Conservation (phyloP, 2,329 filamentous ascomycete species). For the Penicillium olsonii region DNA sequence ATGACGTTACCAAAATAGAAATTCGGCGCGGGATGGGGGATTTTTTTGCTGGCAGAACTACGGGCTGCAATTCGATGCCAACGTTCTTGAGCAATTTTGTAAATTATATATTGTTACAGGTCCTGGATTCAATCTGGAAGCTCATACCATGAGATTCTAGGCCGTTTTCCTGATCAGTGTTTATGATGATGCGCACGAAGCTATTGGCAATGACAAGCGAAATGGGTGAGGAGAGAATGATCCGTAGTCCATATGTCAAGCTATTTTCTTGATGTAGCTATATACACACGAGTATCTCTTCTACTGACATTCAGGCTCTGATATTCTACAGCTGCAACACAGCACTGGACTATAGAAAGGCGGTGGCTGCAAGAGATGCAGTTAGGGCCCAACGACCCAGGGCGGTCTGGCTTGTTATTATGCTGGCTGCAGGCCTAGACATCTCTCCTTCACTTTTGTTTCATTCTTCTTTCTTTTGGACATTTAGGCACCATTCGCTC, state of each 20-base stretch:
- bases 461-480: constrained; percentile 7
- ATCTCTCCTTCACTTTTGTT: constrained; percentile 17
- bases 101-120: neutral
- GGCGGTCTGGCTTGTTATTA: constrained; percentile 24
- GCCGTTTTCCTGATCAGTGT: too few relatives aligned
- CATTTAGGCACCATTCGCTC: constrained; percentile 21
- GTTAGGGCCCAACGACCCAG: constrained; percentile 27
- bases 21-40: constrained; percentile 1
- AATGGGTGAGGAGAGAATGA: too few relatives aligned
- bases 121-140: too few relatives aligned
- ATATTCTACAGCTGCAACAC: neutral
- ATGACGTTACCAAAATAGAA: constrained; percentile 25
- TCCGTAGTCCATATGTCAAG: too few relatives aligned
- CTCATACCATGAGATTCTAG: too few relatives aligned
- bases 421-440: constrained; percentile 20
- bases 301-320: too few relatives aligned
- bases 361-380: neutral
- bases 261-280: too few relatives aligned
- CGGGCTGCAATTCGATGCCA: neutral
- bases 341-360: neutral
- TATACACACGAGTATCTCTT: too few relatives aligned
- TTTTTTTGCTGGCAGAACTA: neutral
- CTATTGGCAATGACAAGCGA: too few relatives aligned
- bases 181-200: too few relatives aligned
- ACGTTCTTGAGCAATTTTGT: neutral